Conservation (phyloP, 2,329 filamentous ascomycete genomes). For the Acrodontium crateriforme region DNA sequence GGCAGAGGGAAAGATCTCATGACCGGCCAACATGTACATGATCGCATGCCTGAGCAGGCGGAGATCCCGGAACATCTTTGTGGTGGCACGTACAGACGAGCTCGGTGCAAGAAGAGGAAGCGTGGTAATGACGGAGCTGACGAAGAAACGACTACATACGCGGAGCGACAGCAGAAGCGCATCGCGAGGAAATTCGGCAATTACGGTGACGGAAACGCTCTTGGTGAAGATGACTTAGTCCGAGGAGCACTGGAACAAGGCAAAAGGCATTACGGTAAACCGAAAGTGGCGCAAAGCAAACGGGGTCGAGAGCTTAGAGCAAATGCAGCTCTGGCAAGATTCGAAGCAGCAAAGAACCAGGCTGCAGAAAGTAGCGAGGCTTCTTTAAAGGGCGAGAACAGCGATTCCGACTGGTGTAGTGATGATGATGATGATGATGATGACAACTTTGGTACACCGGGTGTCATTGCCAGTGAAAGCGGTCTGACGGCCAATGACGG, state of each 20-base stretch:
- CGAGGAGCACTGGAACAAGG: conserved; percentile 52
- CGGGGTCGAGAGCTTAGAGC: conserved; percentile 63
- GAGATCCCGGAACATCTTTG: conserved; percentile 49
- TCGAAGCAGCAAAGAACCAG: conserved; percentile 38
- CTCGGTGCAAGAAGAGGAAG: conserved; percentile 35
- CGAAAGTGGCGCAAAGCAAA: conserved; percentile 60
- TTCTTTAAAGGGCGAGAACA: conserved; percentile 22
- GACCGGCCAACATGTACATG: conserved; percentile 48
- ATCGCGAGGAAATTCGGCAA: conserved; percentile 71
- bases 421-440: conserved; percentile 30
- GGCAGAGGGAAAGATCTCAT: conserved; percentile 52
- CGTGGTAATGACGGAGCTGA: conserved; percentile 26
- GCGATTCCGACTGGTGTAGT: conserved; percentile 29
- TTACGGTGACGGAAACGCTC: conserved; percentile 57
- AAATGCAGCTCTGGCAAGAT: conserved; percentile 61
- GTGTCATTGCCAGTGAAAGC: conserved; percentile 42
- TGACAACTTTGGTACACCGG: too few species aligned
- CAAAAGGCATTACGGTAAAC: conserved; percentile 47
- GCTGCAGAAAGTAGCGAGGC: too few species aligned
- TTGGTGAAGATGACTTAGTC: conserved; percentile 55
- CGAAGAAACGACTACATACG: conserved; percentile 43
- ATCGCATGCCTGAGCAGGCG: conserved; percentile 40
- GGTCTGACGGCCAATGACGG: conserved; percentile 38
- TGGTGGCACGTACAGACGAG: conserved; percentile 61
- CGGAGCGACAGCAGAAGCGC: conserved; percentile 57